A percentile compares a stretch with the other conserved stretches of the same genome.
These are phyloP conservation scores for Pseudocercospora cruenta DNA, from an alignment of 2,329 filamentous ascomycete species.

Conservation along the genomic window DNA sequence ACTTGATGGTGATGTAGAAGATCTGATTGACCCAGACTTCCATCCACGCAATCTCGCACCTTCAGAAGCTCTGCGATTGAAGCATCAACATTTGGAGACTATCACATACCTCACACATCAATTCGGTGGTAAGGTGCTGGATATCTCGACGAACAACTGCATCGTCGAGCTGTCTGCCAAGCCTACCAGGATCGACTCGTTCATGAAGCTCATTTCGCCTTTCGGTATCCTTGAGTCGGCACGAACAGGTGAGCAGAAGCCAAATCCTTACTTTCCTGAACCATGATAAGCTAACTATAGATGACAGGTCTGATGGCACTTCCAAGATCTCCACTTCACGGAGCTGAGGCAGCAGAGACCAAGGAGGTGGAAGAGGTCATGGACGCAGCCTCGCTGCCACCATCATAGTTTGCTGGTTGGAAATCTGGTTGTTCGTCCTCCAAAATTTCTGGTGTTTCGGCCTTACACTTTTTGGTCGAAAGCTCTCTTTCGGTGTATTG, in stretches of 20 bases:
- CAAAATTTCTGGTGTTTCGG: background rate
- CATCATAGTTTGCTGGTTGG: slow-evolving; percentile 41
- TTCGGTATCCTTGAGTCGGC: slow-evolving; percentile 97
- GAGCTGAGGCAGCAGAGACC: slow-evolving; percentile 69
- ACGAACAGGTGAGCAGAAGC: slow-evolving; percentile 65
- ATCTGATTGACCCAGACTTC: slow-evolving; percentile 63
- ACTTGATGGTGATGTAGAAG: slow-evolving; percentile 15
- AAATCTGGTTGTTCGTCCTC: background rate
- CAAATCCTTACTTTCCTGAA: background rate
- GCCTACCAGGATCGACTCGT: slow-evolving; percentile 90
- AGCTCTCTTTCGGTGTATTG: background rate
- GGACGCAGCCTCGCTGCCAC: slow-evolving; percentile 89
- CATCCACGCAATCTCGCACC: slow-evolving; percentile 85
- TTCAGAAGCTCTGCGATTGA: slow-evolving; percentile 89
- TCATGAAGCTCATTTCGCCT: slow-evolving; percentile 90
- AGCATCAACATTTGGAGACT: slow-evolving; percentile 94
- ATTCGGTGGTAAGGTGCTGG: slow-evolving; percentile 94
- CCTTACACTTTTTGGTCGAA: background rate
- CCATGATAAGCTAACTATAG: slow-evolving; percentile 23
- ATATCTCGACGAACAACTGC: slow-evolving; percentile 98
- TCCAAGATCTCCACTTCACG: slow-evolving; percentile 85
- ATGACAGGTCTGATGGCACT: slow-evolving; percentile 83
- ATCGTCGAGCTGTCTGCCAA: slow-evolving; percentile 97
- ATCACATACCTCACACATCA: slow-evolving; percentile 97
- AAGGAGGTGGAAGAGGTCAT: slow-evolving; percentile 96